These are phyloP conservation scores for Aspergillus carbonarius DNA, from an alignment of 2,329 filamentous ascomycete species.

Conservation along the genomic window DNA sequence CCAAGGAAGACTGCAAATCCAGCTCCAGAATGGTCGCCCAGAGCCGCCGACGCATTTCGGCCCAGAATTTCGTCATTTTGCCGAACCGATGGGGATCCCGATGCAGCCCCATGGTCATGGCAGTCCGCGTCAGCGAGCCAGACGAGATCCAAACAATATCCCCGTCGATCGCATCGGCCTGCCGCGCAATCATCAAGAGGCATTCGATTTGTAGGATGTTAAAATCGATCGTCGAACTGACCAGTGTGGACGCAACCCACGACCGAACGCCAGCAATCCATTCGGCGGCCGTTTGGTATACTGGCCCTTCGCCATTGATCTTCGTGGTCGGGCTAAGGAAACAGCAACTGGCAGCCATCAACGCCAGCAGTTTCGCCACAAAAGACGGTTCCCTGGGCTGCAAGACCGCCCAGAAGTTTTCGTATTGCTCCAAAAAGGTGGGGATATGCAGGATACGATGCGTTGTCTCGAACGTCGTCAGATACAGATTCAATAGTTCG, in stretches of 20 bases:
- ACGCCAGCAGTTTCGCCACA: constrained; percentile 42
- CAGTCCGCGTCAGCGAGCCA: constrained; percentile 41
- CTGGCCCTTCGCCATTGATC: constrained; percentile 31
- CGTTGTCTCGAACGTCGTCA: constrained; percentile 58
- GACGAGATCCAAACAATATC: constrained; percentile 38
- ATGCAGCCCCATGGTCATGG: constrained; percentile 46
- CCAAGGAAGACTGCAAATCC: constrained; percentile 39
- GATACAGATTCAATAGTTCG: constrained; percentile 53
- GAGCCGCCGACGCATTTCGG: constrained; percentile 46
- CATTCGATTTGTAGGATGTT: constrained; percentile 35
- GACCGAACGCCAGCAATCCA: constrained; percentile 39
- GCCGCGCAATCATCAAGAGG: constrained; percentile 35
- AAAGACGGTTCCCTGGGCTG: constrained; percentile 47
- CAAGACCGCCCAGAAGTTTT: constrained; percentile 52
- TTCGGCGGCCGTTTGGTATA: constrained; percentile 50
- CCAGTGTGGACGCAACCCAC: constrained; percentile 33
- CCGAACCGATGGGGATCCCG: constrained; percentile 37
- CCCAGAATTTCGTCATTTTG: constrained; percentile 40
- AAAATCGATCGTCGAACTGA: constrained; percentile 31
- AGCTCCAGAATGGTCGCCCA: constrained; percentile 48
- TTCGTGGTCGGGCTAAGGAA: constrained; percentile 27
- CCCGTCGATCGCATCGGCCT: constrained; percentile 30
- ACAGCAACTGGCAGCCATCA: constrained; percentile 48
- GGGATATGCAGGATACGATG: constrained; percentile 60
- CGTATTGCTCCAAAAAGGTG: constrained; percentile 57